Evolutionary conservation across 176 grass and related monocot genomes (phyloP).

Genomic region (Raddia guianensis): DNA sequence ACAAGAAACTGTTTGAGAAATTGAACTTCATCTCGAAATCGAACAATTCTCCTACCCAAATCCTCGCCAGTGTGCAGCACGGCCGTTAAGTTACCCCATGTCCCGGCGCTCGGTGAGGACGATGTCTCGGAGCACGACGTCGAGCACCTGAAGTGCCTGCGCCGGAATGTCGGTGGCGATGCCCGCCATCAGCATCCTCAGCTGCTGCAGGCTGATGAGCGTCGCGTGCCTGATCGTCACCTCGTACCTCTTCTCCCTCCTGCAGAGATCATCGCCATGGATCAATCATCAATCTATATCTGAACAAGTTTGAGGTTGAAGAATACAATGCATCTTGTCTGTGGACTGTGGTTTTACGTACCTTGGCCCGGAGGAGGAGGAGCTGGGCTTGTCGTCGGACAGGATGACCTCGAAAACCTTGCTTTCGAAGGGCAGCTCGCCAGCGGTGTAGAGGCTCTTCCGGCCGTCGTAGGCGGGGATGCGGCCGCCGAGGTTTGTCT

Average conservation of each 20-base stretch:
- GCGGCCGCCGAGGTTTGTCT: slow-evolving; percentile 41
- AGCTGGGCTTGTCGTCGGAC: background rate
- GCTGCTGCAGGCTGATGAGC: slow-evolving; percentile 40
- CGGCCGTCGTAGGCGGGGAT: slow-evolving; percentile 63
- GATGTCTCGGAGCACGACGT: slow-evolving; percentile 57
- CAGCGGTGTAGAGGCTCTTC: slow-evolving; percentile 63
- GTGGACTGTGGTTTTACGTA: background rate
- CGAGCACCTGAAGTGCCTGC: slow-evolving; percentile 53
- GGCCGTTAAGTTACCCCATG: slow-evolving; percentile 24
- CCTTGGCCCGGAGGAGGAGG: slow-evolving; percentile 18
- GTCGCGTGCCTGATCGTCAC: slow-evolving; percentile 55
- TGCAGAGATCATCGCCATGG: background rate
- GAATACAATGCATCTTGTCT: background rate
- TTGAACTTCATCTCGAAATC: no score
- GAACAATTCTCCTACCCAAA: background rate
- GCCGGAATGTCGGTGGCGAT: slow-evolving; percentile 34
- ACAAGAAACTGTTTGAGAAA: background rate
- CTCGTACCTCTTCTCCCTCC: slow-evolving; percentile 45
- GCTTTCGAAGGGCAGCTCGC: slow-evolving; percentile 44
- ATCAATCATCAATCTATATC: background rate
- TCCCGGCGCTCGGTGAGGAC: slow-evolving; percentile 40
- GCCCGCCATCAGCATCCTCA: slow-evolving; percentile 52
- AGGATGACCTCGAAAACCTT: slow-evolving; percentile 49
- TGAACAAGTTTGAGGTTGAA: background rate
- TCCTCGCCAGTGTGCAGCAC: background rate